Percentiles rank a stretch among this genome's conserved stretches.
phyloP scores from a whole-genome alignment of 768 basidiomycete genomes.

The Chalciporus chontae region DNA sequence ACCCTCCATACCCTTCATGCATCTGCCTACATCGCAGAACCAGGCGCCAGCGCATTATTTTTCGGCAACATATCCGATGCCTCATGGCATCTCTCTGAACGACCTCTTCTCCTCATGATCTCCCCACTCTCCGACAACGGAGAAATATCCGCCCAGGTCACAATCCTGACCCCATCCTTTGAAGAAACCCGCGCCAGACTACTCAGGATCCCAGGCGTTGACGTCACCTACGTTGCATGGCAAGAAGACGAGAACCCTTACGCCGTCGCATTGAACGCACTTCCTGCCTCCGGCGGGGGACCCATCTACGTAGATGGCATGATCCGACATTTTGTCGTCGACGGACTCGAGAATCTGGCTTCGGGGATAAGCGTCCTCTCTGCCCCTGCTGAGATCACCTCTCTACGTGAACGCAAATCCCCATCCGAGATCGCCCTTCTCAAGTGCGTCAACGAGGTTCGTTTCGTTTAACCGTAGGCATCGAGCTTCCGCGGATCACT shows the following conservation, averaged over 20 bases:
- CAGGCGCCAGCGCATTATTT: slow-evolving; percentile 67
- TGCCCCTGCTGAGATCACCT: slow-evolving; percentile 53
- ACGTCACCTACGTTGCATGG: slow-evolving; percentile 53
- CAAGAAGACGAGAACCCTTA: slow-evolving; percentile 70
- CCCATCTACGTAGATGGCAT: slow-evolving; percentile 59
- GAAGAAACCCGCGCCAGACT: slow-evolving; percentile 67
- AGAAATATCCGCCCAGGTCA: slow-evolving; percentile 41
- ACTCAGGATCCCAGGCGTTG: slow-evolving; percentile 48
- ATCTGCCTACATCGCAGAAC: slow-evolving; percentile 75
- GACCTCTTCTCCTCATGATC: slow-evolving; percentile 70
- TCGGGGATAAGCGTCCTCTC: slow-evolving; percentile 38
- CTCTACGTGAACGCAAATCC: slow-evolving; percentile 73
- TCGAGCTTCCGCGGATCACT: neutral
- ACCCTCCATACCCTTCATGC: slow-evolving; percentile 48
- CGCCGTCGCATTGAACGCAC: slow-evolving; percentile 36
- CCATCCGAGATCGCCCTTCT: slow-evolving; percentile 64
- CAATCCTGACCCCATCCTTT: slow-evolving; percentile 72
- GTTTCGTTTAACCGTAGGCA: neutral
- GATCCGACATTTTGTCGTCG: slow-evolving; percentile 60
- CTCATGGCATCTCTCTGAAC: slow-evolving; percentile 72
- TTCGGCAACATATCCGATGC: slow-evolving; percentile 65
- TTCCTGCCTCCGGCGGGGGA: slow-evolving; percentile 25
- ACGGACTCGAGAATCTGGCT: slow-evolving; percentile 52
- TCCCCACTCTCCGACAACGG: slow-evolving; percentile 35
- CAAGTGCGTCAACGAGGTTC: slow-evolving; percentile 77